These are phyloP conservation scores for Ustilago sp. DNA, from an alignment of 1,284 basidiomycete genomes.

Conservation along the genomic window DNA sequence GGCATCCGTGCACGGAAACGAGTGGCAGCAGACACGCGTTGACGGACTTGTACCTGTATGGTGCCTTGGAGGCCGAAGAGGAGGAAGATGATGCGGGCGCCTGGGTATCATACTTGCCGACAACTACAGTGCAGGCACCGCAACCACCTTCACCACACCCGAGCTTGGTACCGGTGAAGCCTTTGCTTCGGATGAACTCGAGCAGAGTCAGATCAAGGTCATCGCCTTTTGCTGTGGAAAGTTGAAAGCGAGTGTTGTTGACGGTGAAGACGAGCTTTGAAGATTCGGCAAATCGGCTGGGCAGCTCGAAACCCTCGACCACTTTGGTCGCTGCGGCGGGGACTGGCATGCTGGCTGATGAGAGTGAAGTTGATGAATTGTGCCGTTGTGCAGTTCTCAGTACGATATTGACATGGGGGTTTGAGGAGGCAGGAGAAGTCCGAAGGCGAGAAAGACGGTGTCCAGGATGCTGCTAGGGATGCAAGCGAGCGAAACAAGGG, in stretches of 20 bases:
- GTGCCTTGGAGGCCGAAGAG: conserved; percentile 18
- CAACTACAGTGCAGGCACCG: conserved; percentile 69
- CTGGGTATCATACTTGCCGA: conserved; percentile 44
- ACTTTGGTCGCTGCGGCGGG: conserved; percentile 16
- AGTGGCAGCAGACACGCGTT: conserved; percentile 70
- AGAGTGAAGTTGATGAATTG: neutral
- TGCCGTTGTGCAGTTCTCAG: neutral
- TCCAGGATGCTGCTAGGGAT: neutral
- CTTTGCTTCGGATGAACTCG: conserved; percentile 67
- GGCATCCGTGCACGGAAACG: conserved; percentile 68
- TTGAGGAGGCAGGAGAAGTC: too few relatives aligned
- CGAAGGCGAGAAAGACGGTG: neutral
- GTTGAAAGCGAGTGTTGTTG: conserved; percentile 50
- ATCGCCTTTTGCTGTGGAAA: conserved; percentile 41
- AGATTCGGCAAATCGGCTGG: conserved; percentile 20
- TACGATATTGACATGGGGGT: neutral
- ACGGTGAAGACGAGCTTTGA: conserved; percentile 54
- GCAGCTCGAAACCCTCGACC: conserved; percentile 49
- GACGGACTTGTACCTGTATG: conserved; percentile 67
- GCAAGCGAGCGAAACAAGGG: neutral
- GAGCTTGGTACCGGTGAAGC: conserved; percentile 70
- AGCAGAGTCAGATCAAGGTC: conserved; percentile 64
- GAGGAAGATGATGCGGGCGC: conserved; percentile 10
- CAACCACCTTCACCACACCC: conserved; percentile 70
- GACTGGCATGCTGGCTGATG: conserved; percentile 32